Base-by-base conservation (phyloP, 495 filamentous ascomycete species). In the Cladorrhinum samala region DNA sequence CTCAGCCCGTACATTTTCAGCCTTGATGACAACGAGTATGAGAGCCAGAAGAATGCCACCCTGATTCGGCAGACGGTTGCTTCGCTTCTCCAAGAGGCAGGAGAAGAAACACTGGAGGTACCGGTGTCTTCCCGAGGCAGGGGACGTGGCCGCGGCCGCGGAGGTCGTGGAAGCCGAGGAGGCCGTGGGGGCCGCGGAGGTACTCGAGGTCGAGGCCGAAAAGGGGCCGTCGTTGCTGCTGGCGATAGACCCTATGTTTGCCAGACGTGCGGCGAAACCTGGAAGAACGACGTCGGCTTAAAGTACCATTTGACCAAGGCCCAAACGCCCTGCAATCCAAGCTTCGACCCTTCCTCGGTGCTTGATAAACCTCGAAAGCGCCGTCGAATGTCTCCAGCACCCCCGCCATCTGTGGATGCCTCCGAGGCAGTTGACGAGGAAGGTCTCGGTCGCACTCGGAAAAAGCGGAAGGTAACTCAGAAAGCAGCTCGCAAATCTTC, bases 221-320 rank as follows among this genome's bases (percentile, higher is more conserved):
- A 53, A 38, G 44, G 56, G 21, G 42, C 44, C 19, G 30, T 60
- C 19, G 17, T 47, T 7, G 50, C 44, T 23, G 50, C 42, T 2
- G 56, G 54, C 2, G 39, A 44, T 8, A 72, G 68, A 46, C 50
- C 63, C 0, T 76, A 37, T 24, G 59, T 62, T 13, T 82, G 78
- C 52, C 65, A 72, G 3, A 73, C 66, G 16, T 82, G 78, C 46
- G 74, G 71, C 11, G 66, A 65, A 6, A 56, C 58, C 19, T 82
- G 73, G 72, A 80, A 78, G 52, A 80, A 80, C 49, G 66, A 74
- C 16, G 64, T 72, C 27, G 78, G 78, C 1, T 63, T 82, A 23
- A 68, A 77, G 37, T 82, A 82, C 56, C 78, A 82, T 50, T 57
- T 70, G 1, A 71, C 65, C 1, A 77, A 77, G 44, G 75, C 76